Evolutionary conservation across 768 basidiomycete genomes (phyloP), one percentile per base, ranked within the genome.

Genomic region (Sporobolomyces roseus): DNA sequence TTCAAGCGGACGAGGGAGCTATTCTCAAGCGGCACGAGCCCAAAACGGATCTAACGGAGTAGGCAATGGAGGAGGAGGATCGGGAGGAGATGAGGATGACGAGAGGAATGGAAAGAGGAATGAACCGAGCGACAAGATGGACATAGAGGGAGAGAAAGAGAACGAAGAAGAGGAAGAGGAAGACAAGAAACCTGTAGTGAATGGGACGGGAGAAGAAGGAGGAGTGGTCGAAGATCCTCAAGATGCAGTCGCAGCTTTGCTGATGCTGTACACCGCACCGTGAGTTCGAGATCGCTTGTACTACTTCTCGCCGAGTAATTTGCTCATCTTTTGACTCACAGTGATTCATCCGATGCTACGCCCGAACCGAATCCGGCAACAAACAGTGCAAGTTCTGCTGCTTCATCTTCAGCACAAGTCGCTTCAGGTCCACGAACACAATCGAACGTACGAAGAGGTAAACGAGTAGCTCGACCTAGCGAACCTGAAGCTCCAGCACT

Each of bases 51-150:
- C 2, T 9, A 51, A 49, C 38, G 51, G 52, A 17, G 25, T 50
- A 27, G 65, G 65, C 1, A 23, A 12, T 4, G 66, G 52, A 9
- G 38, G 38, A 9, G 9, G 6, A 32, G 51, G 29, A 21, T 14
- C 14, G 51, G 41, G 30, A 60, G 19, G 58, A 35, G 29, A 9
- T 21, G 43, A 3, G 4, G 62, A 63, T 7, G 38, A 51, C 4
- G 32, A 45, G 6, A 23, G 21, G 65, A 53, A 5, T 54, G 51
- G 38, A 41, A 17, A 21, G 50, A 6, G 4, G 13, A 2, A 1
- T 41, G n/a, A n/a, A 2, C 62, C 67, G 43, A 46, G n/a, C 25
- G 67, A 69, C 35, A 48, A 60, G 56, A 60, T 53, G 56, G 67
- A 46, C 9, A 43, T 32, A 7, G 56, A 63, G 5, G 49, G 43